Evolutionary conservation across 2,329 filamentous ascomycete species (phyloP).

Genomic region (Pseudogymnoascus sp.): DNA sequence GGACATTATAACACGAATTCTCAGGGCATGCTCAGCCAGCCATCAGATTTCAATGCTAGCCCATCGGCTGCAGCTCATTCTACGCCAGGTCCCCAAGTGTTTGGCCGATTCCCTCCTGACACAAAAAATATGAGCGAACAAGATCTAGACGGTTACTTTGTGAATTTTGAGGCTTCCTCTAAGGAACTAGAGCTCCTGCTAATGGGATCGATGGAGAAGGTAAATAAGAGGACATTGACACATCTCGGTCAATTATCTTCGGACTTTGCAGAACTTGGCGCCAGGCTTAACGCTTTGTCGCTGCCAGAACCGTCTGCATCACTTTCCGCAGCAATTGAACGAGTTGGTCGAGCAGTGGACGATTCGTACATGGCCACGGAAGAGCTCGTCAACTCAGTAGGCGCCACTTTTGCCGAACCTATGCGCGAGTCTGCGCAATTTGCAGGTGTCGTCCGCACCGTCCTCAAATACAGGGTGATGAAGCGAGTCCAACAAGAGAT

Average conservation of each 20-base stretch:
- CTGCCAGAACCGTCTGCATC: conserved; percentile 85
- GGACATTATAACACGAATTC: conserved; percentile 34
- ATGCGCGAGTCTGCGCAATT: conserved; percentile 98
- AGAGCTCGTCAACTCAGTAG: conserved; percentile 79
- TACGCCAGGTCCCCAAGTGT: conserved; percentile 52
- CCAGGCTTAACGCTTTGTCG: conserved; percentile 94
- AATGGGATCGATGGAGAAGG: conserved; percentile 91
- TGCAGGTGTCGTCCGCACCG: conserved; percentile 82
- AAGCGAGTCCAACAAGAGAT: conserved; percentile 97
- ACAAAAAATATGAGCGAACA: conserved; percentile 71
- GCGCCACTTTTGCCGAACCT: conserved; percentile 89
- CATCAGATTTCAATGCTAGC: conserved; percentile 40
- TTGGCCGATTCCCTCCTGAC: conserved; percentile 76
- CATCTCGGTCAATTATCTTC: conserved; percentile 77
- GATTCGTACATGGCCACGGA: conserved; percentile 94
- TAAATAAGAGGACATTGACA: conserved; percentile 80
- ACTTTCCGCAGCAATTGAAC: conserved; percentile 86
- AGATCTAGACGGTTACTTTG: conserved; percentile 92
- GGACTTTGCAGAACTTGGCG: conserved; percentile 86
- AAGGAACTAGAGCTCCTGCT: conserved; percentile 84
- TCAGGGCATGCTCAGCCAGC: conserved; percentile 47
- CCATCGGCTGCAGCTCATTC: conserved; percentile 48
- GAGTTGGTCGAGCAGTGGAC: conserved; percentile 88
- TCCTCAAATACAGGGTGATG: conserved; percentile 80
- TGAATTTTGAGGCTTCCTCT: conserved; percentile 83